Base-by-base conservation (phyloP, 2,329 filamentous ascomycete species). In the Monosporascus sp. region DNA sequence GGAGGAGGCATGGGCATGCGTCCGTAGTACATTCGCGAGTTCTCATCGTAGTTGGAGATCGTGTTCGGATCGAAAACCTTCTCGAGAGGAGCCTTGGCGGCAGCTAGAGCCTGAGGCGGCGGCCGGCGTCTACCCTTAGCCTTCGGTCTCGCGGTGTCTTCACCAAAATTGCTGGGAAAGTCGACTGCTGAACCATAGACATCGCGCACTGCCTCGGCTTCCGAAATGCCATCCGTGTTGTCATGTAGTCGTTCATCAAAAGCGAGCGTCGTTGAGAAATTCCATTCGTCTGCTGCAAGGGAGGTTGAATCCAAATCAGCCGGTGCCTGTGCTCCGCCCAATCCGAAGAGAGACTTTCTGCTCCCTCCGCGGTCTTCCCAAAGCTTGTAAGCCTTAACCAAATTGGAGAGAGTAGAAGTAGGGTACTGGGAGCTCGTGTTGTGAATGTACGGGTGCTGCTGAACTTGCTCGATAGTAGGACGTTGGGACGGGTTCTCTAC, bases 281-380 rank as follows among this genome's bases (percentile, higher is more conserved):
- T 86, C 83, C 83, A 87, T 57, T 85, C 82, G 57, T 85, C 82
- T 52, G 77, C 77, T 17, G 75, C 74, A 55, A 79, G 62, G 1
- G 72, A 72, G 2, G 73, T 73, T 3, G 75, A 72, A 1, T 78
- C 74, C 15, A 71, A 63, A 47, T 70, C 70, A 1, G 70, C 69
- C 14, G 77, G 74, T 1, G 73, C 78, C 57, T 83, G 80, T 2
- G 82, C 83, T 53, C 83, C 84, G 22, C 80, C 80, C 3, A 75
- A 69, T 6, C 77, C 77, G 57, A 87, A 87, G 1, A 87, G 72
- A 17, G 84, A 87, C 57, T 81, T 82, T 46, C 89, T 80, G 59
- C 82, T 83, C 27, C 88, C 88, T 24, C 89, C 89, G 60, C 83
- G 80, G 7, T 84, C 79, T 67, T 92, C 88, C 89, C 89, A 93